Conservation (phyloP, 305 asterid genomes). For the Fraxinus sp. region DNA sequence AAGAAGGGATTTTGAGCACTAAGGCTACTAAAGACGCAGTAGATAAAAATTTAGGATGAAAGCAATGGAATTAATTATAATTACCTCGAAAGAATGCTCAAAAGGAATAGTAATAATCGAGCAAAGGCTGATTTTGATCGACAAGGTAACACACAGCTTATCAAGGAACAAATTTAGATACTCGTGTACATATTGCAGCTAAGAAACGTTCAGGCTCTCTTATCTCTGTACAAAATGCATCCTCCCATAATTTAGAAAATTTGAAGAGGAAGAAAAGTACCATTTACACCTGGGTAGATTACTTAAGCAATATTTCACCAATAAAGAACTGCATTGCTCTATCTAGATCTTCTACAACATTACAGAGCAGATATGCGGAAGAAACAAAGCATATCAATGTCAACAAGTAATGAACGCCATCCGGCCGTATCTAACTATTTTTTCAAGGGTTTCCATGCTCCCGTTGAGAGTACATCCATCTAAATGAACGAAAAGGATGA, state of each 20-base stretch:
- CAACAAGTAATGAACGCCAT: background rate
- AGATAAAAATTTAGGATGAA: background rate
- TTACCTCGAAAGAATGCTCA: background rate
- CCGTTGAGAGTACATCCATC: background rate
- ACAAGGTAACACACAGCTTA: background rate
- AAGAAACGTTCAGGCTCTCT: background rate
- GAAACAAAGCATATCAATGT: background rate
- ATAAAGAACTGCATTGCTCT: background rate
- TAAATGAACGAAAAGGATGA: background rate
- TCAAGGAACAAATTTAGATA: background rate
- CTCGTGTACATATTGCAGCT: background rate
- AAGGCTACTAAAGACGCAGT: background rate
- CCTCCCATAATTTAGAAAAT: background rate
- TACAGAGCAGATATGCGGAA: background rate
- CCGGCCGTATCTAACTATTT: background rate
- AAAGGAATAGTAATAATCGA: background rate
- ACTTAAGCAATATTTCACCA: background rate
- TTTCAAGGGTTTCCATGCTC: background rate
- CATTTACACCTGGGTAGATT: background rate
- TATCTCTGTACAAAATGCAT: background rate
- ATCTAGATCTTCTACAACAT: background rate
- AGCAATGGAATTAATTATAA: background rate
- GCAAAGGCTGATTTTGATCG: background rate
- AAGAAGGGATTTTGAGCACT: background rate
- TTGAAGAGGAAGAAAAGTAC: background rate